These are phyloP conservation scores for Quercus lobata DNA, from an alignment of 331 rosid species.

Conservation along the genomic window DNA sequence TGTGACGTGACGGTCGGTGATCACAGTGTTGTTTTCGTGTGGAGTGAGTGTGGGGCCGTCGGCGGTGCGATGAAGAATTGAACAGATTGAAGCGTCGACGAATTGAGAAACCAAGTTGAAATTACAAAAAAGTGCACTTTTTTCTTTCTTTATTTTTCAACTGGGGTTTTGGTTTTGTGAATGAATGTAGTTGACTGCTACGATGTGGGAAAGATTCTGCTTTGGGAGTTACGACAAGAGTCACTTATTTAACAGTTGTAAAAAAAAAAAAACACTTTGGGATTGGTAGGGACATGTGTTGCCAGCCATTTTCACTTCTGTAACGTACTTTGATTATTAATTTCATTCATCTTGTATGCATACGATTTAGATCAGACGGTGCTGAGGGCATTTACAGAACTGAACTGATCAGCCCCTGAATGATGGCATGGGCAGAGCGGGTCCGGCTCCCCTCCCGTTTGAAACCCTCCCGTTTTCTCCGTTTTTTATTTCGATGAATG, in stretches of 20 bases:
- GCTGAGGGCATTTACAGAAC: background rate
- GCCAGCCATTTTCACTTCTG: background rate
- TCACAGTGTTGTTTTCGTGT: constrained; percentile 16
- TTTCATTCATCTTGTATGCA: background rate
- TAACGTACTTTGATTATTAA: background rate
- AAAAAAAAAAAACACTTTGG: background rate
- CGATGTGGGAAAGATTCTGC: constrained; percentile 29
- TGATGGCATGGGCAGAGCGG: too few relatives aligned
- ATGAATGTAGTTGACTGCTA: too few relatives aligned
- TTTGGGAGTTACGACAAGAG: constrained; percentile 21
- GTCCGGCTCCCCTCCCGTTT: too few relatives aligned
- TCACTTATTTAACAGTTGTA: constrained; percentile 1
- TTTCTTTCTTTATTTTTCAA: too few relatives aligned
- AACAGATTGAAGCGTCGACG: background rate
- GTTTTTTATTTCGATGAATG: too few relatives aligned
- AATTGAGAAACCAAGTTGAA: background rate
- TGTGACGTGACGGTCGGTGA: constrained; percentile 16
- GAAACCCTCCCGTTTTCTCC: too few relatives aligned
- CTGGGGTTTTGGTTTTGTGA: too few relatives aligned
- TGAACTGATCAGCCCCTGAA: background rate
- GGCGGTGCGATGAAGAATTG: background rate
- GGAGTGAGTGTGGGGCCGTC: constrained; percentile 24
- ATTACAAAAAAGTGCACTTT: background rate
- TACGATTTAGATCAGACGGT: constrained; percentile 6
- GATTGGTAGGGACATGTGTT: constrained; percentile 30